These are phyloP conservation scores for Dipteronia dyeriana DNA, from an alignment of 345 rosid species.

Conservation along the genomic window DNA sequence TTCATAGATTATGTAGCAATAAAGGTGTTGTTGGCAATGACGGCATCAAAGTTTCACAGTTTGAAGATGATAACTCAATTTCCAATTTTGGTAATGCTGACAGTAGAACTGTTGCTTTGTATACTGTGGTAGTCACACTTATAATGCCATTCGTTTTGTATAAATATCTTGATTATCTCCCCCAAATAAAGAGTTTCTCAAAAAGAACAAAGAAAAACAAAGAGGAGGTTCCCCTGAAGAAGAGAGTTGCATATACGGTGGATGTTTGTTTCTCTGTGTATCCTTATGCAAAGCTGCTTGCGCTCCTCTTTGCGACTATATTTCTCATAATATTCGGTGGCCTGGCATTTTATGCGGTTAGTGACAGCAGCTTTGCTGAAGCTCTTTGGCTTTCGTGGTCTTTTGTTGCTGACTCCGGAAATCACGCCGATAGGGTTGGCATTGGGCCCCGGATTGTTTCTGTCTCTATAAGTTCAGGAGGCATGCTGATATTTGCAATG, in stretches of 20 bases:
- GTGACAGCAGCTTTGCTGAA: slow-evolving; percentile 76
- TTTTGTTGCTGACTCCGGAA: slow-evolving; percentile 91
- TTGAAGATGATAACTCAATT: slow-evolving; percentile 29
- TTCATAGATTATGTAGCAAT: slow-evolving; percentile 43
- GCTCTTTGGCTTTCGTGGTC: slow-evolving; percentile 96
- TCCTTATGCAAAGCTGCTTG: slow-evolving; percentile 90
- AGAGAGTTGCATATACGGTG: slow-evolving; percentile 85
- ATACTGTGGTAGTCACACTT: slow-evolving; percentile 54
- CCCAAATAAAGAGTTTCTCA: slow-evolving; percentile 51
- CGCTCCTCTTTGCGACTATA: slow-evolving; percentile 81
- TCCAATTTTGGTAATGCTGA: slow-evolving; percentile 40
- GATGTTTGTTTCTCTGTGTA: slow-evolving; percentile 88
- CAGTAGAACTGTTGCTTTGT: slow-evolving; percentile 64
- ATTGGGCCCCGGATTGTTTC: slow-evolving; percentile 82
- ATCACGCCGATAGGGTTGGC: slow-evolving; percentile 83
- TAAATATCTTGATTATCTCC: slow-evolving; percentile 69
- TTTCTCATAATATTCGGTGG: slow-evolving; percentile 85
- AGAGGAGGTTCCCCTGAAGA: slow-evolving; percentile 81
- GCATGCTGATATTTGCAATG: slow-evolving; percentile 91
- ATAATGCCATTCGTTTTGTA: slow-evolving; percentile 63
- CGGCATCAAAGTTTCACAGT: slow-evolving; percentile 32
- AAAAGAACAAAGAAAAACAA: slow-evolving; percentile 49
- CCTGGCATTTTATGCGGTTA: slow-evolving; percentile 78
- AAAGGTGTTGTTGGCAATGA: slow-evolving; percentile 33
- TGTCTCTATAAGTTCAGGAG: slow-evolving; percentile 88